Evolutionary conservation across 1,139 yeast genomes (phyloP).

Genomic region (Saccharomycopsis hybrid): DNA sequence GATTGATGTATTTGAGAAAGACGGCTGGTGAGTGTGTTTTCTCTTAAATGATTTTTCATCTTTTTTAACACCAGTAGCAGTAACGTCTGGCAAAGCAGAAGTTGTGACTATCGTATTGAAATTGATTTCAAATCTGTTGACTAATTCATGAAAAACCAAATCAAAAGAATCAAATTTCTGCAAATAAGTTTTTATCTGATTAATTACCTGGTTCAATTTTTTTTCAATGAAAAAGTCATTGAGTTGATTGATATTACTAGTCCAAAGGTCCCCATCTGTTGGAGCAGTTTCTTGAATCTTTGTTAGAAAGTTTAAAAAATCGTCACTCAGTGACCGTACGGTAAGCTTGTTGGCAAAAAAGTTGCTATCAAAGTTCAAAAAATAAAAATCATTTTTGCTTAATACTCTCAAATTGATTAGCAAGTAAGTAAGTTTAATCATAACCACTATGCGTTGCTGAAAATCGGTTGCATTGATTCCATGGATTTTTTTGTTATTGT

Average conservation of each 20-base stretch:
- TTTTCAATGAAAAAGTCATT: slow-evolving; percentile 15
- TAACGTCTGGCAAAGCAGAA: neutral
- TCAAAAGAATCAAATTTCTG: slow-evolving; percentile 18
- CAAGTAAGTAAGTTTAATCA: slow-evolving; percentile 10
- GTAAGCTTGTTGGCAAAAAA: neutral
- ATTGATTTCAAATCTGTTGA: slow-evolving; percentile 14
- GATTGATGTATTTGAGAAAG: neutral
- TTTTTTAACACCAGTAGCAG: neutral
- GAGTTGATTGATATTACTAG: slow-evolving; percentile 3
- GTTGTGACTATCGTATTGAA: slow-evolving; percentile 1
- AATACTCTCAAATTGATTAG: slow-evolving; percentile 5
- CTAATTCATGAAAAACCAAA: slow-evolving; percentile 18
- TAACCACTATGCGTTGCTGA: neutral
- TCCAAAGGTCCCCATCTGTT: slow-evolving; percentile 6
- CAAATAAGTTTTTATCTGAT: slow-evolving; percentile 16
- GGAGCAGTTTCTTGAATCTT: neutral
- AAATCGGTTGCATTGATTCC: neutral
- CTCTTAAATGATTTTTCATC: neutral
- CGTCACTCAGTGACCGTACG: slow-evolving; percentile 5
- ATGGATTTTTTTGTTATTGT: neutral
- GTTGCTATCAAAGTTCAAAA: slow-evolving; percentile 1
- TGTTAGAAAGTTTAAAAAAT: neutral
- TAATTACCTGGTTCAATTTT: slow-evolving; percentile 12
- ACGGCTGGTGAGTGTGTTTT: neutral
- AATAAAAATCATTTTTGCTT: slow-evolving; percentile 12